Conservation (phyloP, 192 early-diverging fungal genomes). For the Bifiguratus adelaidae region DNA sequence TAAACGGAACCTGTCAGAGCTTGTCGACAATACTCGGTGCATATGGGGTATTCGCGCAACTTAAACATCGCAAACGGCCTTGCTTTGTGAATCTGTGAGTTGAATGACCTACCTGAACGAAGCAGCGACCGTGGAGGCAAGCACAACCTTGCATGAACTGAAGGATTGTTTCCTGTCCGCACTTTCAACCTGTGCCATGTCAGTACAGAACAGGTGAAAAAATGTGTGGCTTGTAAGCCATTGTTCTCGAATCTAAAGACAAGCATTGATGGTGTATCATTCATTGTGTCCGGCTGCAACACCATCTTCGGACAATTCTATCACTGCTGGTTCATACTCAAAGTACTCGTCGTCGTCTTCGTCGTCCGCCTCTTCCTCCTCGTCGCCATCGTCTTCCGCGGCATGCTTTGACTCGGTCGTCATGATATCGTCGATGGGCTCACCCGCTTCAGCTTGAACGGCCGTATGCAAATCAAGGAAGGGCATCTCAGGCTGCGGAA, state of each 20-base stretch:
- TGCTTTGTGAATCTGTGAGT: neutral
- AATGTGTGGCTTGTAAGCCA: no score
- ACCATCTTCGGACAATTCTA: no score
- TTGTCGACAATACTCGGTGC: neutral
- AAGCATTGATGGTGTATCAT: no score
- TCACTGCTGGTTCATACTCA: no score
- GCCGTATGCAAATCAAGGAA: constrained; percentile 2
- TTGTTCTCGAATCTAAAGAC: no score
- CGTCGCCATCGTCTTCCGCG: neutral
- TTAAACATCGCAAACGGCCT: neutral
- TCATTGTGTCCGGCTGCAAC: no score
- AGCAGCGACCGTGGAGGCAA: constrained; percentile 48
- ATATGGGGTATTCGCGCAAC: neutral
- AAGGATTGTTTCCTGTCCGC: no score
- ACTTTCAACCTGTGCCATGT: no score
- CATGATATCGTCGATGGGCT: neutral
- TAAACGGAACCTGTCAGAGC: neutral
- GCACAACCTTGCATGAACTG: constrained; percentile 42
- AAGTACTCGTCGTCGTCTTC: constrained; percentile 1
- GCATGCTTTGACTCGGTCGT: neutral
- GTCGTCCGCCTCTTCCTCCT: neutral
- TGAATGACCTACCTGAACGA: constrained; percentile 43
- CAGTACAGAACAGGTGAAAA: no score
- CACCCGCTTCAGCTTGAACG: neutral
- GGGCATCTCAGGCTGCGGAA: constrained; percentile 51